phyloP scores from a whole-genome alignment of 169 alveolate species.

The Plasmodium vinckei region DNA sequence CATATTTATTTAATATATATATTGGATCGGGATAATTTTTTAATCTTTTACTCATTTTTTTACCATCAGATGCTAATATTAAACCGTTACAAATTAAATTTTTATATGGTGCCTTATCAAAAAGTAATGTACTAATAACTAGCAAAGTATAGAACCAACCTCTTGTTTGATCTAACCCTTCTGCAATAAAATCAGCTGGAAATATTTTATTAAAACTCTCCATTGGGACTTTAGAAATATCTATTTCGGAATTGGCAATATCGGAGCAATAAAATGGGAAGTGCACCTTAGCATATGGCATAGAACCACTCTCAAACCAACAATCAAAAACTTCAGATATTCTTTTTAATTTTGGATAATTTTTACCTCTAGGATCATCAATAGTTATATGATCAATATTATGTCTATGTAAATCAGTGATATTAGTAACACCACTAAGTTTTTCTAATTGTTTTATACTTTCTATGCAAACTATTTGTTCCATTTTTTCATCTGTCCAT shows the following conservation, averaged over 20 bases:
- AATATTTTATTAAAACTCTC: constrained; percentile 90
- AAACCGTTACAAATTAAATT: constrained; percentile 97
- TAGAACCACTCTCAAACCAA: constrained; percentile 99
- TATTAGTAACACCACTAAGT: constrained; percentile 79
- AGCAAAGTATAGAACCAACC: constrained; percentile 98
- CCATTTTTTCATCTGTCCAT: constrained; percentile 97
- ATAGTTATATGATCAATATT: constrained; percentile 96
- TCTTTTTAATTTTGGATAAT: constrained; percentile 89
- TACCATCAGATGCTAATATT: constrained; percentile 97
- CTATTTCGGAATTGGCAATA: too few relatives aligned
- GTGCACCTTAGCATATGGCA: constrained; percentile 98
- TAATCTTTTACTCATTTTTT: constrained; percentile 98
- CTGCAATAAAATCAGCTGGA: constrained; percentile 99
- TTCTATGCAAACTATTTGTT: constrained; percentile 96
- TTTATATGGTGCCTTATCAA: constrained; percentile 94
- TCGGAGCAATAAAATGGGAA: constrained; percentile 92
- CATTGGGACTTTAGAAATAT: constrained; percentile 85
- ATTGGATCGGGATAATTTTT: constrained; percentile 98
- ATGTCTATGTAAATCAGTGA: constrained; percentile 98
- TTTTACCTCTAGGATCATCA: constrained; percentile 96
- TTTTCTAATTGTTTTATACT: constrained; percentile 89
- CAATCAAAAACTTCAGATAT: constrained; percentile 96
- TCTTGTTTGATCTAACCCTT: constrained; percentile 99
- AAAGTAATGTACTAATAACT: constrained; percentile 95
- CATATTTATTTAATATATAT: constrained; percentile 90